Evolutionary conservation across 2,329 filamentous ascomycete genomes (phyloP).

Genomic region (Leptographium wingfieldii): DNA sequence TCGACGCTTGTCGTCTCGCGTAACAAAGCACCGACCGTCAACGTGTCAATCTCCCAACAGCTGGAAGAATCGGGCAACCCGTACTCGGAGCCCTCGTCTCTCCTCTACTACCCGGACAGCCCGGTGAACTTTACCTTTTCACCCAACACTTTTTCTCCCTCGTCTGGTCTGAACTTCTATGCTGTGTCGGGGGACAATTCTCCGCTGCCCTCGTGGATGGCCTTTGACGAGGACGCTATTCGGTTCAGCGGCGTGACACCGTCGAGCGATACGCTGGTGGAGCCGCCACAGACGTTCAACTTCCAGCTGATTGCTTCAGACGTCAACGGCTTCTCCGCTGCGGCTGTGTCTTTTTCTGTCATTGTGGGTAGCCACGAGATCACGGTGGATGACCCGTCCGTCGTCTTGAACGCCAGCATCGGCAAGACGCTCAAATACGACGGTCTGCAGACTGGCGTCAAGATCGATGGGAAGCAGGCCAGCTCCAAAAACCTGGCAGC

Average conservation of each 20-base stretch:
- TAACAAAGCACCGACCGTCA: slow-evolving; percentile 38
- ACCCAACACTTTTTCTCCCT: slow-evolving; percentile 48
- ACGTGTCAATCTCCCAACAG: slow-evolving; percentile 44
- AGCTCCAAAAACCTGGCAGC: slow-evolving; percentile 19
- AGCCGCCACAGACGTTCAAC: slow-evolving; percentile 58
- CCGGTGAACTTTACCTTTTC: slow-evolving; percentile 42
- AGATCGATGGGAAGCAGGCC: slow-evolving; percentile 43
- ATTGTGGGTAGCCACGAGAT: slow-evolving; percentile 60
- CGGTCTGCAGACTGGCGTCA: slow-evolving; percentile 36
- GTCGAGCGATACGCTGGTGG: slow-evolving; percentile 45
- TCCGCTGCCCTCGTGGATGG: slow-evolving; percentile 75
- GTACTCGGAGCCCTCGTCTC: slow-evolving; percentile 45
- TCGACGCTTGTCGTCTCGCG: slow-evolving; percentile 60
- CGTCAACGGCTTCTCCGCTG: slow-evolving; percentile 61
- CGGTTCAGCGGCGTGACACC: slow-evolving; percentile 63
- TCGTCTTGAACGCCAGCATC: slow-evolving; percentile 44
- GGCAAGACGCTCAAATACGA: slow-evolving; percentile 40
- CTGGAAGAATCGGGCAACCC: slow-evolving; percentile 40
- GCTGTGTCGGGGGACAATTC: slow-evolving; percentile 64
- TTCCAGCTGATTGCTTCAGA: slow-evolving; percentile 69
- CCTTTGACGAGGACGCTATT: slow-evolving; percentile 53
- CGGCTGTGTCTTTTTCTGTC: slow-evolving; percentile 54
- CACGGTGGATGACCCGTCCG: slow-evolving; percentile 43
- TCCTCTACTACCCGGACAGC: slow-evolving; percentile 42
- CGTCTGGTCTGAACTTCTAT: slow-evolving; percentile 53